Percentiles rank a stretch among this genome's conserved stretches.
These are phyloP conservation scores for Xylariales sp. DNA, from an alignment of 2,329 filamentous ascomycete species.

Conservation along the genomic window DNA sequence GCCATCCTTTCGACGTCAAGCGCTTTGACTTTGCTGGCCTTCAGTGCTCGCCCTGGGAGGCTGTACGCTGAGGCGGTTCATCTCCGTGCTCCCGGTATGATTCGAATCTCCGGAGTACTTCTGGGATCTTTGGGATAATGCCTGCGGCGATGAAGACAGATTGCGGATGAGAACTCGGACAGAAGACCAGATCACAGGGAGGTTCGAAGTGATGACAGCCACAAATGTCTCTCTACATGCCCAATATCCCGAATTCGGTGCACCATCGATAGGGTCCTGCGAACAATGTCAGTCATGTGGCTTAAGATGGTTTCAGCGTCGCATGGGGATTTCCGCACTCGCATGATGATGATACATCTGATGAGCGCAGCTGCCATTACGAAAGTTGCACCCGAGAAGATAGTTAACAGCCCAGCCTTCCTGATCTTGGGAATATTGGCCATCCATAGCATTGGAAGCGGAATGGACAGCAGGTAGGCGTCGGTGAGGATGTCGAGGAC, in stretches of 20 bases:
- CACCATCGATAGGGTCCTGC: constrained; percentile 7
- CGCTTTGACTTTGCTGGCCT: no score
- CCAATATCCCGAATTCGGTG: constrained; percentile 8
- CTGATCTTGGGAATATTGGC: constrained; percentile 3
- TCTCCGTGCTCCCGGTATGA: background rate
- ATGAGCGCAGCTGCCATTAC: constrained; percentile 10
- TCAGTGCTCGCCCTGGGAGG: background rate
- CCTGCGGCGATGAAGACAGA: background rate
- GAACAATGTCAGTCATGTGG: background rate
- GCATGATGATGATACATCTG: constrained; percentile 9
- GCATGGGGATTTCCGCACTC: background rate
- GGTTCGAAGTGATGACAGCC: constrained; percentile 9
- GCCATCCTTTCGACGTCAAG: no score
- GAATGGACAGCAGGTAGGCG: constrained; percentile 9
- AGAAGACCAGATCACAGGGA: constrained; percentile 7
- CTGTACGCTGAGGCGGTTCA: background rate
- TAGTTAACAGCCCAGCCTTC: constrained; percentile 2
- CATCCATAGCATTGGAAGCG: constrained; percentile 10
- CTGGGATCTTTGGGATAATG: background rate
- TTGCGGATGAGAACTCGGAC: background rate
- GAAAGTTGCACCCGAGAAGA: constrained; percentile 10
- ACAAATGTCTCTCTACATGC: constrained; percentile 10
- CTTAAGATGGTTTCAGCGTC: background rate
- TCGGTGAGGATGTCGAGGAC: constrained; percentile 11
- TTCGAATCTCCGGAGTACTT: background rate